These are phyloP conservation scores for Hibiscus tridactylites DNA, from an alignment of 345 rosid species.

Conservation along the genomic window DNA sequence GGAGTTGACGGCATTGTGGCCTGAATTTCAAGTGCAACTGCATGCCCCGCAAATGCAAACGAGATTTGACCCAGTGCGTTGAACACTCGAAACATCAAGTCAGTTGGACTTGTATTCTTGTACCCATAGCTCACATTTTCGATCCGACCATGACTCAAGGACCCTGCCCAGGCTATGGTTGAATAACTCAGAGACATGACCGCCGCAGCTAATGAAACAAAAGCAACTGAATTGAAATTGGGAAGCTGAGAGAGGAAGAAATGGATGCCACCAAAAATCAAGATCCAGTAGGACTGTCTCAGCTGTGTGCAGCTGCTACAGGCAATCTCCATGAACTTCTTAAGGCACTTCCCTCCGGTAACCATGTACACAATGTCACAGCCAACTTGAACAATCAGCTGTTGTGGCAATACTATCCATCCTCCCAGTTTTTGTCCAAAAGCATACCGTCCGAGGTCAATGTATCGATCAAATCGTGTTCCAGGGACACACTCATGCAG, in stretches of 20 bases:
- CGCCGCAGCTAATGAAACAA: conserved; percentile 87
- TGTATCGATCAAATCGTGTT: conserved; percentile 78
- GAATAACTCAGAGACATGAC: conserved; percentile 92
- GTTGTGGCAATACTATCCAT: conserved; percentile 92
- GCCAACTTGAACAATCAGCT: conserved; percentile 86
- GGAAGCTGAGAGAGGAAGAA: conserved; percentile 92
- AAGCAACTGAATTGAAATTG: conserved; percentile 87
- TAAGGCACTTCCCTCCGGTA: conserved; percentile 90
- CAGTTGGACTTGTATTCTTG: conserved; percentile 36
- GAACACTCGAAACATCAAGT: conserved; percentile 61
- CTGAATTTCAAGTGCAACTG: conserved; percentile 86
- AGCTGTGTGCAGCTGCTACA: conserved; percentile 56
- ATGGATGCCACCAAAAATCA: conserved; percentile 77
- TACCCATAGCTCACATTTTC: conserved; percentile 64
- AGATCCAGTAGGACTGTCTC: conserved; percentile 82
- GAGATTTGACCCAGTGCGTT: conserved; percentile 83
- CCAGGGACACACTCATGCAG: conserved; percentile 92
- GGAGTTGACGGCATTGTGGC: conserved; percentile 92
- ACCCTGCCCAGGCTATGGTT: conserved; percentile 86
- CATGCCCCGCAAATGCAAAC: conserved; percentile 89
- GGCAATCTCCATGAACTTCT: conserved; percentile 71
- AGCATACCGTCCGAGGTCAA: conserved; percentile 79
- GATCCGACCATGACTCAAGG: conserved; percentile 49
- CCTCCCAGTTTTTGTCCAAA: conserved; percentile 76
- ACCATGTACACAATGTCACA: conserved; percentile 95